phyloP scores from a whole-genome alignment of 2,329 filamentous ascomycete species.

The Clarireedia sp. region DNA sequence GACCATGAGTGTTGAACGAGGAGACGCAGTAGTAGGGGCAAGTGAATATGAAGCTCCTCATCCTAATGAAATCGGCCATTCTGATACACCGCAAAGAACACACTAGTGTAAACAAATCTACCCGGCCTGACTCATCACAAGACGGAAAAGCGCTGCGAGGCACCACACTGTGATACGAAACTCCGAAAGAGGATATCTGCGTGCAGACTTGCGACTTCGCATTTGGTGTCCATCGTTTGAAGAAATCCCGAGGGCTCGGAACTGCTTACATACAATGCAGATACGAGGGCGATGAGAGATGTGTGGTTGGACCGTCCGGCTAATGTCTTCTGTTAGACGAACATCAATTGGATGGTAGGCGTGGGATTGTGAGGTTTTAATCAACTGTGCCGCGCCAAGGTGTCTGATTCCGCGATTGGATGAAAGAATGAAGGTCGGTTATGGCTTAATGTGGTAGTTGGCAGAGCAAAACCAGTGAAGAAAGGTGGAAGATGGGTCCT shows the following conservation, averaged over 20 bases:
- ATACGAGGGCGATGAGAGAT: too few relatives aligned
- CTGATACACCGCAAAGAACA: too few relatives aligned
- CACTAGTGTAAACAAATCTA: too few relatives aligned
- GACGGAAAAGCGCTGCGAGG: background rate
- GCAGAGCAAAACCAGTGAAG: background rate
- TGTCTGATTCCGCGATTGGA: background rate
- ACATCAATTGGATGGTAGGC: background rate
- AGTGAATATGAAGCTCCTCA: too few relatives aligned
- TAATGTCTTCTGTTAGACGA: background rate
- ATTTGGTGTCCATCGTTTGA: background rate
- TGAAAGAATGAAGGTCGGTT: background rate
- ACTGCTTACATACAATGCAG: background rate
- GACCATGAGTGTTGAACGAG: too few relatives aligned
- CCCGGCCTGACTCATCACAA: background rate
- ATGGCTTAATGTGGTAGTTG: background rate
- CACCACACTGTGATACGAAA: too few relatives aligned
- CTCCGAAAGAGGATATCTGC: too few relatives aligned
- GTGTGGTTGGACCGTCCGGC: background rate
- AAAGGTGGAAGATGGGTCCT: background rate
- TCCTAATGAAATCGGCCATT: too few relatives aligned
- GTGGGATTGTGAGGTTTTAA: too few relatives aligned
- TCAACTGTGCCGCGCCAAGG: background rate
- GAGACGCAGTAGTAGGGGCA: too few relatives aligned
- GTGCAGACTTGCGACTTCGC: background rate
- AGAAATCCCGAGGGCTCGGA: background rate